Base-by-base conservation (phyloP, 768 basidiomycete genomes). In the Filobasidium floriforme region DNA sequence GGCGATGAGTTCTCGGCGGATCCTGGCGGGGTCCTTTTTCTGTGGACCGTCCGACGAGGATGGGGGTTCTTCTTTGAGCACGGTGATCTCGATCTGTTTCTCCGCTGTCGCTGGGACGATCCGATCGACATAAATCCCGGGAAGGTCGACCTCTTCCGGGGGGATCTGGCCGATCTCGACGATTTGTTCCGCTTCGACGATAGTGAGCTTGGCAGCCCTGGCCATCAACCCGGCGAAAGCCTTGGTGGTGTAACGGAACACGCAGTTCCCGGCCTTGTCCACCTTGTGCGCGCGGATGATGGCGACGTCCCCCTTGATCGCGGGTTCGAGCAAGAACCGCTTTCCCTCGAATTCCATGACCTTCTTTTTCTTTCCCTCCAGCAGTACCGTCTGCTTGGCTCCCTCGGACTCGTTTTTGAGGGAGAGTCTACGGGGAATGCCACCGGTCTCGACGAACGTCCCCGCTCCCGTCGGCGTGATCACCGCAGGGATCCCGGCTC, bases 171-270 rank as follows among this genome's bases (percentile, higher is more conserved):
- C 76, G 46, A 77, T 72, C 49, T 75, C 74, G 54, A 77, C 76
- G 54, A 77, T 75, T 64, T 76, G 72, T 62, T 76, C 75, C 19
- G 75, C 75, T 68, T 77, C 76, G 43, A 77, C 76, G 54, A 77
- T 77, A 37, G 73, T 68, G 49, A 74, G 57, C 54, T 72, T 75
- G 63, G 76, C 71, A 18, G 74, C 73, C 51, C 72, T 59, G n/a
- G 76, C 76, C 51, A 73, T 70, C 7, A 74, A 55, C 14, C 71
- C 71, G 32, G 70, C 73, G 66, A 77, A 77, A 43, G 73, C 71
- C 55, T 71, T 64, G 22, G 76, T 75, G 51, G 76, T 77, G 70
- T 77, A 77, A 63, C 73, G 65, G 71, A 77, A 77, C 32, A 74
- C 72, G 66, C 74, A 75, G 68, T 77, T 77, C n/a, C 76, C 76